Evolutionary conservation across 2,329 filamentous ascomycete species (phyloP).

Genomic region (Verticillium nonalfalfae): DNA sequence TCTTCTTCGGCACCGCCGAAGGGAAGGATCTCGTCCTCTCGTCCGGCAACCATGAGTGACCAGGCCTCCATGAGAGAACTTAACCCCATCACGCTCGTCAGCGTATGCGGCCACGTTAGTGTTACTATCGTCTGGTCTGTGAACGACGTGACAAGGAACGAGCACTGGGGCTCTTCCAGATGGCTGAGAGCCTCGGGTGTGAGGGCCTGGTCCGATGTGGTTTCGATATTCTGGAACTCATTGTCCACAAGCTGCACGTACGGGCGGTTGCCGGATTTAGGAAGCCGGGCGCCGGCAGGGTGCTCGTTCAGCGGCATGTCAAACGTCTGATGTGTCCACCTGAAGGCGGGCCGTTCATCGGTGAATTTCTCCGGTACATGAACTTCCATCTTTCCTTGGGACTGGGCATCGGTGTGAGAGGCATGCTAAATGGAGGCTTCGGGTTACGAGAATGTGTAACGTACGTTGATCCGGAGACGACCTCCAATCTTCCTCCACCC

Average conservation of each 20-base stretch:
- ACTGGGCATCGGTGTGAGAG: not conserved
- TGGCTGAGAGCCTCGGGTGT: slow-evolving; percentile 31
- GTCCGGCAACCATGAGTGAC: slow-evolving; percentile 35
- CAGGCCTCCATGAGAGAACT: slow-evolving; percentile 35
- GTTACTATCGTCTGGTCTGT: slow-evolving; percentile 41
- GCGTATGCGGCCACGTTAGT: slow-evolving; percentile 37
- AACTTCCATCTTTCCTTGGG: slow-evolving; percentile 19
- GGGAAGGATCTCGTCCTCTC: slow-evolving; percentile 30
- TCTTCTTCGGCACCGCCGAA: slow-evolving; percentile 28
- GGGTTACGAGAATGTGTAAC: not conserved
- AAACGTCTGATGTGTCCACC: slow-evolving; percentile 29
- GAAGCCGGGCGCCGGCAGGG: slow-evolving; percentile 28
- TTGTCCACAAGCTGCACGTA: slow-evolving; percentile 9
- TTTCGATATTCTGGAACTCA: slow-evolving; percentile 12
- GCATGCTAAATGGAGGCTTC: not conserved
- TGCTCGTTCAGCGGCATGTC: slow-evolving; percentile 32
- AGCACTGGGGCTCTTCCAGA: slow-evolving; percentile 36
- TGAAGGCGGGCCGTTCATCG: slow-evolving; percentile 26
- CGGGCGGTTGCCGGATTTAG: slow-evolving; percentile 16
- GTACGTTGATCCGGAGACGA: slow-evolving; percentile 31
- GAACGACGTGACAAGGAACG: slow-evolving; percentile 41
- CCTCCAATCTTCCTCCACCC: slow-evolving; percentile 41
- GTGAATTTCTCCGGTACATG: slow-evolving; percentile 24
- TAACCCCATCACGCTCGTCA: slow-evolving; percentile 39
- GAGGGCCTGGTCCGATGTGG: slow-evolving; percentile 8